Evolutionary conservation across 805 yeast species (phyloP), one percentile per base, ranked within the genome.

Genomic region (Cyberlindnera xylosilytica): DNA sequence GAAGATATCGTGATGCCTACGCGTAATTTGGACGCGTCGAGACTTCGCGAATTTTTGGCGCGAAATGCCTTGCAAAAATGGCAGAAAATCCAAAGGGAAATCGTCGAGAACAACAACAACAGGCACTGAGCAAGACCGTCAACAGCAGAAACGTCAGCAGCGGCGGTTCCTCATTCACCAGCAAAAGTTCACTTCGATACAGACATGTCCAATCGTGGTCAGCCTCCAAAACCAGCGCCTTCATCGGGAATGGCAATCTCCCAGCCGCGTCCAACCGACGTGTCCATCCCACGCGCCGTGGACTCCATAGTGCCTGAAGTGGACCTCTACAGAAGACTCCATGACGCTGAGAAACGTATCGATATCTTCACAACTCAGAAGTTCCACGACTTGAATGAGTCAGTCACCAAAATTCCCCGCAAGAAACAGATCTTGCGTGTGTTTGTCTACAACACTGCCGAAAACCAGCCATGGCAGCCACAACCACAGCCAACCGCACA

Each of bases 381-480:
- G 61, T 76, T 87, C 48, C 74, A 87, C 41, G 98, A 91, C 56
- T 71, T 89, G 44, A 95, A 87, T 60, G 95, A 90, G 45, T 72
- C 69, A 61, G 66, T 72, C 47, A 72, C 72, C 42, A 73, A 67
- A 52, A 54, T 65, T 27, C 55, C 54, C 7, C 56, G 52, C 23
- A 76, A 76, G 48, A 78, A 78, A 28, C 82, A 84, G 40, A 71
- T 74, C 12, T 71, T 93, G 53, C 77, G 98, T 43, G 76, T 93
- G 15, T 91, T 81, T 58, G 71, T 93, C 16, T 88, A 90, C 56
- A 88, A 87, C 59, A 83, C 87, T 4, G 70, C 84, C 23, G 86
- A 82, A 47, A 86, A 87, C 60, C 98, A 91, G 65, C 87, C 91
- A 34, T 93, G 98, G 98, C 91, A 85, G 29, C 90, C 96, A 96